These are phyloP conservation scores for Heterobasidion parviporum DNA, from an alignment of 1,284 basidiomycete species.

Conservation along the genomic window DNA sequence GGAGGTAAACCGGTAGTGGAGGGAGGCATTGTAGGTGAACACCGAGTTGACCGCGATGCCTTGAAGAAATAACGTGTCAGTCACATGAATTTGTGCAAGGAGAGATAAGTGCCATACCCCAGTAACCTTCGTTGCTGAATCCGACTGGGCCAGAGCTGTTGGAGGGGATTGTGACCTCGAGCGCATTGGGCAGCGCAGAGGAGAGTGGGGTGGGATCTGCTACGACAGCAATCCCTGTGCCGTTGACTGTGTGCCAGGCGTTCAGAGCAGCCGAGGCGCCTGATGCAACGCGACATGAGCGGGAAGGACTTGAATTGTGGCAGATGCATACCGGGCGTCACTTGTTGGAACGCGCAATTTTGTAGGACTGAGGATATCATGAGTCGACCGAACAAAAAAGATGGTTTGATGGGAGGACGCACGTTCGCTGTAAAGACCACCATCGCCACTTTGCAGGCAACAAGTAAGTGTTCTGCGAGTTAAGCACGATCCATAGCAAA, in stretches of 20 bases:
- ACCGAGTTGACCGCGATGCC: constrained; percentile 54
- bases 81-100: too few relatives aligned
- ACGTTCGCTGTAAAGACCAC: constrained; percentile 31
- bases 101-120: constrained; percentile 27
- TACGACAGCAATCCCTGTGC: constrained; percentile 44
- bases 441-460: constrained; percentile 26
- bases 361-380: constrained; percentile 22
- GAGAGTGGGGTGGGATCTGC: constrained; percentile 46
- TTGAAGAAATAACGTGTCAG: constrained; percentile 14
- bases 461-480: too few relatives aligned
- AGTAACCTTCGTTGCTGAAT: constrained; percentile 54
- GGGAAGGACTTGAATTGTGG: background rate
- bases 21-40: constrained; percentile 56
- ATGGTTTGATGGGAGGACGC: constrained; percentile 3
- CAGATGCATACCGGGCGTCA: constrained; percentile 28
- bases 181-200: constrained; percentile 53
- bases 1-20: constrained; percentile 51
- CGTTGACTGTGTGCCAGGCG: constrained; percentile 47
- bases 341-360: constrained; percentile 33
- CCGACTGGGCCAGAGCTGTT: constrained; percentile 38
- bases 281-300: constrained; percentile 13
- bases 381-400: background rate
- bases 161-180: constrained; percentile 41
- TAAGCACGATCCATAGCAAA: background rate
- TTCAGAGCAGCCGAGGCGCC: constrained; percentile 41